Evolutionary conservation across 306 rosid species (phyloP).

Genomic region (Prosopis cineraria): DNA sequence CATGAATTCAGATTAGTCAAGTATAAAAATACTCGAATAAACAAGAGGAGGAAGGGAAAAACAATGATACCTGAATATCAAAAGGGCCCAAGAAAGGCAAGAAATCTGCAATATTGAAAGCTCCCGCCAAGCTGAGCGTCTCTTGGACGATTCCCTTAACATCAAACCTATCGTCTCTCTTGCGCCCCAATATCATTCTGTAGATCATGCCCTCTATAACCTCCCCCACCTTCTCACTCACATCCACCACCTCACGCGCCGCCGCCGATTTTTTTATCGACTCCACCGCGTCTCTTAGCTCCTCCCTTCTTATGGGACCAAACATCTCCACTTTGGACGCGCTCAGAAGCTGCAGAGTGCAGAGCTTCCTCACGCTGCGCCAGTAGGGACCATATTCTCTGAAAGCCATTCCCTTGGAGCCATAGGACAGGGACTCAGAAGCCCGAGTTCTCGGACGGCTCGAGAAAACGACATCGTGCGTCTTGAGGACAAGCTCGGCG

Average conservation of each 20-base stretch:
- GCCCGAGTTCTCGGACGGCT: neutral
- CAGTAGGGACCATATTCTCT: constrained; percentile 29
- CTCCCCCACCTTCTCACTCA: neutral
- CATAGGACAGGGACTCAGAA: neutral
- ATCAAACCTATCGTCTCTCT: neutral
- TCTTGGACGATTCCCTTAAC: constrained; percentile 3
- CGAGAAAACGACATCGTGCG: constrained; percentile 25
- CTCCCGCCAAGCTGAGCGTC: neutral
- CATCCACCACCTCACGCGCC: neutral
- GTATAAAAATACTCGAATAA: no score
- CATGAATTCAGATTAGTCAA: no score
- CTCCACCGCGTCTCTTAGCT: neutral
- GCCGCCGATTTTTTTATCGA: neutral
- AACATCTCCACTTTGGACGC: constrained; percentile 11
- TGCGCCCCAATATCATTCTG: constrained; percentile 7
- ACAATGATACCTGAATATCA: neutral
- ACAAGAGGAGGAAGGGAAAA: no score
- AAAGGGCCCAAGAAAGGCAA: neutral
- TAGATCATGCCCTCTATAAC: neutral
- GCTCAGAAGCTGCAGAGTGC: constrained; percentile 10
- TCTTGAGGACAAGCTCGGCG: constrained; percentile 41
- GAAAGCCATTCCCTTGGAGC: constrained; percentile 13
- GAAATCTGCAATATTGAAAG: constrained; percentile 30
- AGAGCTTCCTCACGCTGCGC: constrained; percentile 37
- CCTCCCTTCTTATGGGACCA: neutral